phyloP scores from a whole-genome alignment of 2,329 filamentous ascomycete genomes.

The Penicillium sp. region DNA sequence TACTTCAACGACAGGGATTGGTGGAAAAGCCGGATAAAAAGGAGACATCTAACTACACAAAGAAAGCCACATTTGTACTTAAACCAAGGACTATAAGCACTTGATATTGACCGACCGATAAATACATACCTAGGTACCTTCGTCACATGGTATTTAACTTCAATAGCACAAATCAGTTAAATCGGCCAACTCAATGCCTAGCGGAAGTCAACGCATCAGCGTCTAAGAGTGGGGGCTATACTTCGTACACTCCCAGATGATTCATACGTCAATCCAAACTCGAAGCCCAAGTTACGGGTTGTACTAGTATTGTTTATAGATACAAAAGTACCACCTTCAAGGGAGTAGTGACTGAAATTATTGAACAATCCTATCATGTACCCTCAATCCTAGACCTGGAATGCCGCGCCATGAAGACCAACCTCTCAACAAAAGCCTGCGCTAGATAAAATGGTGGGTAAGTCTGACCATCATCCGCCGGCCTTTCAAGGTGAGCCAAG shows the following conservation, averaged over 20 bases:
- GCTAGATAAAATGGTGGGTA: conserved; percentile 21
- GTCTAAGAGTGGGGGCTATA: background rate
- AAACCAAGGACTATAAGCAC: background rate
- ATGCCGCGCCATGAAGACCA: conserved; percentile 13
- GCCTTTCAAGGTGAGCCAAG: conserved; percentile 10
- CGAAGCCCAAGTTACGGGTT: background rate
- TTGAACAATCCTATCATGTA: background rate
- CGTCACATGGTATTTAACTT: background rate
- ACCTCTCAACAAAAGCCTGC: conserved; percentile 11
- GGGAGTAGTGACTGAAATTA: background rate
- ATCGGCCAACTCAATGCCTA: background rate
- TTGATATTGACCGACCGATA: background rate
- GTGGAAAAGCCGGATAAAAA: background rate
- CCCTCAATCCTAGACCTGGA: background rate
- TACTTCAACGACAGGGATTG: background rate
- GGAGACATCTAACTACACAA: no score
- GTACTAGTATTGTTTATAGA: background rate
- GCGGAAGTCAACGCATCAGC: background rate
- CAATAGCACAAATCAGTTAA: background rate
- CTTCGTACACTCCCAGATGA: background rate
- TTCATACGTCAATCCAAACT: background rate
- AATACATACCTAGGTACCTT: background rate
- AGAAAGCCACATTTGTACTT: no score
- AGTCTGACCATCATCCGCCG: conserved; percentile 7
- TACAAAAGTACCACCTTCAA: background rate